Base-by-base conservation (phyloP, 306 rosid species). In the Prunus dulcis region DNA sequence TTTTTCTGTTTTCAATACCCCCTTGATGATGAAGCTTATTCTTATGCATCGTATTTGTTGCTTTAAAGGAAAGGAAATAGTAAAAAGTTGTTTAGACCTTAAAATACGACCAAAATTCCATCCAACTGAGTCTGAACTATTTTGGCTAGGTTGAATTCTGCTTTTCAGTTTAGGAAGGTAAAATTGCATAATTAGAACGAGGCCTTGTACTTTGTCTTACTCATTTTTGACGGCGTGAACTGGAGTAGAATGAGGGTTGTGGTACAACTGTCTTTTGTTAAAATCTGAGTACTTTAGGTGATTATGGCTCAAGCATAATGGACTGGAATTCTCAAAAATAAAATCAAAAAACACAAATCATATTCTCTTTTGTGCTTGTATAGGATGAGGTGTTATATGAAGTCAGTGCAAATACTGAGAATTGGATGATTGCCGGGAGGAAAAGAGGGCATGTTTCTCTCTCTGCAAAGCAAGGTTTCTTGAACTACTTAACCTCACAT, bases 381-480 rank as follows among this genome's bases (percentile, higher is more conserved):
- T 89, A 90, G 92, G 97, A 83, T 71, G 97, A 96, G 83, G 89
- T 96, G 74, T 67, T 96, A 64, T 96, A 92, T 18, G 99, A 92
- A 84, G 96, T 96, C 74, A 74, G 87, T 43, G 98, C 96, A 73
- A 91, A 84, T 84, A 80, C 89, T 20, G 97, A 95, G 77, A 92
- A 83, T 82, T 96, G 98, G 99, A 96, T 96, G 98, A 80, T 96
- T 68, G 98, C 99, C 60, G 99, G 99, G 78, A 91, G 99, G 86
- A 96, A 92, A 88, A 87, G 98, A 87, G 99, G 99, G 57, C 91
- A 92, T 65, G 90, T 82, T 45, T 88, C 93, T 71, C 90, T 96
- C 78, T 88, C 97, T 27, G 64, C 83, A 38, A 78, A 85, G 77
- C 92, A 89, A 92, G 98, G 98, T 95, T 83, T 67, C 69, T 17